phyloP scores from a whole-genome alignment of 2,329 filamentous ascomycete species.

The Fusarium sp. region DNA sequence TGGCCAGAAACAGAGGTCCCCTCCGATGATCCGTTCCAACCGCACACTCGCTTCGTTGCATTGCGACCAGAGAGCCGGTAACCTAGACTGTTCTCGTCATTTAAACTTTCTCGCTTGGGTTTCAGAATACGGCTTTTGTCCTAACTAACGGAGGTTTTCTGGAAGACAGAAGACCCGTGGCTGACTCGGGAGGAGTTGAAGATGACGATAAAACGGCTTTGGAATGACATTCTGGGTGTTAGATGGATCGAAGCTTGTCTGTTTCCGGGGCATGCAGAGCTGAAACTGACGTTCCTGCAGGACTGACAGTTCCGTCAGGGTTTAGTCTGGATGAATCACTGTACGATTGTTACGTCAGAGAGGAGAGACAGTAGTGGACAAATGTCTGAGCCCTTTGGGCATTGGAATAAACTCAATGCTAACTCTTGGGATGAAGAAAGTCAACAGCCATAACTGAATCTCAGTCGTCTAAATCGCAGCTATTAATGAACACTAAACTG shows the following conservation, averaged over 20 bases:
- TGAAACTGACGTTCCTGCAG: slow-evolving; percentile 13
- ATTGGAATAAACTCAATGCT: not conserved
- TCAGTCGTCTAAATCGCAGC: not conserved
- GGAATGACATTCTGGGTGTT: not conserved
- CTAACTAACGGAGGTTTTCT: slow-evolving; percentile 10
- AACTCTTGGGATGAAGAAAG: not conserved
- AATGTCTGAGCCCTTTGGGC: not conserved
- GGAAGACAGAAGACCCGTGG: not conserved
- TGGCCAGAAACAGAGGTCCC: slow-evolving; percentile 35
- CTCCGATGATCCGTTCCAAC: slow-evolving; percentile 19
- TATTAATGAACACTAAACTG: not conserved
- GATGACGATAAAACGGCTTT: not conserved
- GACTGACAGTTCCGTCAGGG: not conserved
- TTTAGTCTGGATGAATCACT: slow-evolving; percentile 17
- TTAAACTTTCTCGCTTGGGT: slow-evolving; percentile 33
- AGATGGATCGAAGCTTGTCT: slow-evolving; percentile 15
- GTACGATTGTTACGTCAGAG: not conserved
- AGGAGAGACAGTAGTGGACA: not conserved
- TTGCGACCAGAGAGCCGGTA: slow-evolving; percentile 38
- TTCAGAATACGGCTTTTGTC: slow-evolving; percentile 31
- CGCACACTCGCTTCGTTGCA: slow-evolving; percentile 27
- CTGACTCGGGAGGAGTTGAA: slow-evolving; percentile 13
- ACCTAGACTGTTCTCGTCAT: slow-evolving; percentile 31
- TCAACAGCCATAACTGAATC: not conserved
- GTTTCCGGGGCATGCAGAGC: not conserved